A percentile compares a stretch with the other conserved stretches of the same genome.
Conservation (phyloP, 2,329 filamentous ascomycete genomes). For the Teratosphaeria zuluensis region DNA sequence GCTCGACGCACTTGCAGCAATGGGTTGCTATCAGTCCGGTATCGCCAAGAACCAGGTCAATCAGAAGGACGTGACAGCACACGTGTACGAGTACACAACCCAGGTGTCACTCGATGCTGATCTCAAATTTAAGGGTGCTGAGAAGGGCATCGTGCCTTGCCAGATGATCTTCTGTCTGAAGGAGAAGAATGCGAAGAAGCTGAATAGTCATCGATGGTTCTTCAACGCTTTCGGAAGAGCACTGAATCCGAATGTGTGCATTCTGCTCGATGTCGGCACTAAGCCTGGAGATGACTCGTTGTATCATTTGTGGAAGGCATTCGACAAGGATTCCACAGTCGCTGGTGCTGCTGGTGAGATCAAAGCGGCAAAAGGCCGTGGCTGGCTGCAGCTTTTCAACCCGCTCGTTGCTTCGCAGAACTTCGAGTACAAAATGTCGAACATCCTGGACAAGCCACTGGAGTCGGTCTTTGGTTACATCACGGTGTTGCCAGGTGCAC, state of each 20-base stretch:
- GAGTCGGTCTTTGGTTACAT: conserved; percentile 98
- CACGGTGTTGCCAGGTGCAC: conserved; percentile 85
- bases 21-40: conserved; percentile 96
- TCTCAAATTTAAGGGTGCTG: conserved; percentile 96
- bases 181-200: conserved; percentile 93
- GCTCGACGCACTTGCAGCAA: conserved; percentile 84
- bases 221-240: conserved; percentile 95
- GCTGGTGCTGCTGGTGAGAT: conserved; percentile 96
- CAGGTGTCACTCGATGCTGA: conserved; percentile 93
- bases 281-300: conserved; percentile 79
- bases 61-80: conserved; percentile 84
- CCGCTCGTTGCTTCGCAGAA: conserved; percentile 94
- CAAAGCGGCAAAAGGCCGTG: conserved; percentile 87
- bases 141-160: conserved; percentile 96
- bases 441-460: conserved; percentile 93
- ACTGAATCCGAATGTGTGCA: conserved; percentile 91
- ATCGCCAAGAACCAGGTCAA: conserved; percentile 99
- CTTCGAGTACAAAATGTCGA: conserved; percentile 99
- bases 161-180: conserved; percentile 99
- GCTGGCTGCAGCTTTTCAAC: conserved; percentile 75
- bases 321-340: conserved; percentile 94
- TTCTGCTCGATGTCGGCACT: conserved; percentile 91
- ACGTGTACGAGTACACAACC: conserved; percentile 98
- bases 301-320: conserved; percentile 99
- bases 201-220: conserved; percentile 98